Evolutionary conservation across 495 filamentous ascomycete genomes (phyloP).

Genomic region (Friedmanniomyces endolithicus): DNA sequence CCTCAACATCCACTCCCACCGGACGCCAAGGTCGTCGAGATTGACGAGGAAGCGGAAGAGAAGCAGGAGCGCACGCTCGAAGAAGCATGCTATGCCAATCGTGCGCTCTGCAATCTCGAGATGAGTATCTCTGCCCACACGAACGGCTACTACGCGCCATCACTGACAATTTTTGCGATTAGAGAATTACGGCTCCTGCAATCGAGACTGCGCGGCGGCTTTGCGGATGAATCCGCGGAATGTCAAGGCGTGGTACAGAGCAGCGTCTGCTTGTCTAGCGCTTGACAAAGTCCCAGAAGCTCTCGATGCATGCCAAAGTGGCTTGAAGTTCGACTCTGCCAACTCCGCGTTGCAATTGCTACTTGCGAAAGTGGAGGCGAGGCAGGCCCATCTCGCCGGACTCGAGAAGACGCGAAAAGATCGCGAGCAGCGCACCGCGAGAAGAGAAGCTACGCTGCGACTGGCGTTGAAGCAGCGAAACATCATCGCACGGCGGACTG

Average conservation of each 20-base stretch:
- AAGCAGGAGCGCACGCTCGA: slow-evolving; percentile 47
- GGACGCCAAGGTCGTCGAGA: slow-evolving; percentile 33
- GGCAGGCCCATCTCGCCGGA: slow-evolving; percentile 22
- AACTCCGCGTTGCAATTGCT: slow-evolving; percentile 44
- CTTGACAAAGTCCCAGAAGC: slow-evolving; percentile 64
- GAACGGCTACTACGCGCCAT: slow-evolving; percentile 5
- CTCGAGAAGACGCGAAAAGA: slow-evolving; percentile 33
- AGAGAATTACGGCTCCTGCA: slow-evolving; percentile 77
- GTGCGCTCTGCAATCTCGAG: slow-evolving; percentile 74
- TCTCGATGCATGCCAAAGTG: slow-evolving; percentile 57
- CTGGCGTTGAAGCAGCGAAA: slow-evolving; percentile 63
- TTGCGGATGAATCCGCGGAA: slow-evolving; percentile 65
- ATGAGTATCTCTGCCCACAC: slow-evolving; percentile 37
- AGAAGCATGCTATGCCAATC: slow-evolving; percentile 70
- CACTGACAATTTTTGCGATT: slow-evolving; percentile 4
- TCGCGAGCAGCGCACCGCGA: slow-evolving; percentile 34
- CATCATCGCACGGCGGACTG: slow-evolving; percentile 53
- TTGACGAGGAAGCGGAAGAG: slow-evolving; percentile 37
- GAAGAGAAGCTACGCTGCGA: slow-evolving; percentile 46
- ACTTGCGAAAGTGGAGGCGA: slow-evolving; percentile 19
- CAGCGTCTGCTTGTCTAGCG: slow-evolving; percentile 58
- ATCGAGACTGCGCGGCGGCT: slow-evolving; percentile 66
- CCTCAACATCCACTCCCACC: slow-evolving; percentile 34
- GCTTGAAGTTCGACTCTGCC: slow-evolving; percentile 51
- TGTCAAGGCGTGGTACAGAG: slow-evolving; percentile 82